A percentile compares a stretch with the other conserved stretches of the same genome.
Evolutionary conservation across 1,139 yeast species (phyloP).

Genomic region (Kazachstania sp.): DNA sequence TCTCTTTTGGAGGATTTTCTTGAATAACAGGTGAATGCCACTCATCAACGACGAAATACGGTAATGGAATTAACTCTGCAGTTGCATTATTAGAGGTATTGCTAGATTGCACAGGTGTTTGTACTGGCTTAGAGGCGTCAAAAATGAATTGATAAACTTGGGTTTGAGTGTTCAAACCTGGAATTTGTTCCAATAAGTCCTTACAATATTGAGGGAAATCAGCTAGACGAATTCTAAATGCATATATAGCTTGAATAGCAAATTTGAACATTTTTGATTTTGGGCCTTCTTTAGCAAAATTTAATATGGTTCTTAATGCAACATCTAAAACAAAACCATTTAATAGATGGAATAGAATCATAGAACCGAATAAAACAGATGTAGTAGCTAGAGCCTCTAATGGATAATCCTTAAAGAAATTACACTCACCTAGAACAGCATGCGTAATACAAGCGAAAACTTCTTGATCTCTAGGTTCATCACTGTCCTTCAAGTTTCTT

Average conservation of each 20-base stretch:
- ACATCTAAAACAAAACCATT: conserved; percentile 88
- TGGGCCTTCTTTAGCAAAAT: conserved; percentile 78
- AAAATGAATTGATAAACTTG: conserved; percentile 69
- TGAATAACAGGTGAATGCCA: conserved; percentile 37
- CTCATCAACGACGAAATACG: conserved; percentile 26
- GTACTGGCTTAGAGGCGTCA: conserved; percentile 37
- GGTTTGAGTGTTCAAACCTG: conserved; percentile 71
- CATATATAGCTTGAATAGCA: conserved; percentile 90
- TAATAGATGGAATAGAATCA: conserved; percentile 72
- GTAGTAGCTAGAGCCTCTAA: conserved; percentile 91
- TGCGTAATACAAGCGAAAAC: conserved; percentile 98
- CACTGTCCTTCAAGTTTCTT: conserved; percentile 66
- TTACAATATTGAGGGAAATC: conserved; percentile 49
- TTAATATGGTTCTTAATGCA: conserved; percentile 80
- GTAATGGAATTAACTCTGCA: conserved; percentile 23
- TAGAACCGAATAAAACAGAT: conserved; percentile 87
- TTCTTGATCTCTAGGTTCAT: conserved; percentile 84
- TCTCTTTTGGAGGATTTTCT: conserved; percentile 60
- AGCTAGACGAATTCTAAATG: conserved; percentile 58
- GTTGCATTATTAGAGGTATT: conserved; percentile 20
- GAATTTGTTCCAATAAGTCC: conserved; percentile 61
- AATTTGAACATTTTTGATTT: conserved; percentile 93
- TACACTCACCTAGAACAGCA: conserved; percentile 85
- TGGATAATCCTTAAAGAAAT: conserved; percentile 93
- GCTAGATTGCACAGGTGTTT: conserved; percentile 3